phyloP scores from a whole-genome alignment of 2,329 filamentous ascomycete species.

The Talaromyces albobiverticillius region DNA sequence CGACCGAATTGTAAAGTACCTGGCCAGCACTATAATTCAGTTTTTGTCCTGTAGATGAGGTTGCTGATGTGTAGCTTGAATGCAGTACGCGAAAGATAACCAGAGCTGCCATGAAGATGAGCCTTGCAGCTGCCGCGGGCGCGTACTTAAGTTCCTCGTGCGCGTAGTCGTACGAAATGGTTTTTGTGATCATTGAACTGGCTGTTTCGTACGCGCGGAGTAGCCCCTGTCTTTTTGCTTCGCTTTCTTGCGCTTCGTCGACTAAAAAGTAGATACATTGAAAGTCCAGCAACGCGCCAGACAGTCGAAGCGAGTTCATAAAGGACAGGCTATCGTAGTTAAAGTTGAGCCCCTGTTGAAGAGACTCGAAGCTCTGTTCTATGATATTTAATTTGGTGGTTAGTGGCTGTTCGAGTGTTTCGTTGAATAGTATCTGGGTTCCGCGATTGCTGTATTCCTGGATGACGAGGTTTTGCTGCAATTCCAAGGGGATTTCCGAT shows the following conservation, averaged over 20 bases:
- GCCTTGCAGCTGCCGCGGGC: background rate
- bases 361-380: slow-evolving; percentile 1
- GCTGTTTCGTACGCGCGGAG: slow-evolving; percentile 2
- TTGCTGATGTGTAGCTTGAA: slow-evolving; percentile 4
- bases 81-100: slow-evolving; percentile 6
- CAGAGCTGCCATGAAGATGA: slow-evolving; percentile 3
- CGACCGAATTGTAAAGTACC: slow-evolving; percentile 1
- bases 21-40: background rate
- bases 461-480: slow-evolving; percentile 3
- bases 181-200: slow-evolving; percentile 1
- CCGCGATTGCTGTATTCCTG: background rate
- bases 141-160: slow-evolving; percentile 1
- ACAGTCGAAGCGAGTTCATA: slow-evolving; percentile 1
- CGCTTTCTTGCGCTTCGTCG: background rate
- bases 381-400: background rate
- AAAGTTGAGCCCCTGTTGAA: background rate
- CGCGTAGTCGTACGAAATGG: slow-evolving; percentile 2
- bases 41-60: background rate
- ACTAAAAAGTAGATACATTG: slow-evolving; percentile 4
- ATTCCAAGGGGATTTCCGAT: background rate
- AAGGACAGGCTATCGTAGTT: background rate
- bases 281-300: background rate
- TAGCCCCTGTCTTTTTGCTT: background rate
- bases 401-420: background rate
- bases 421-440: background rate